These are phyloP conservation scores for Sextonia rubra DNA, from an alignment of 164 flowering plant genomes.

Conservation along the genomic window DNA sequence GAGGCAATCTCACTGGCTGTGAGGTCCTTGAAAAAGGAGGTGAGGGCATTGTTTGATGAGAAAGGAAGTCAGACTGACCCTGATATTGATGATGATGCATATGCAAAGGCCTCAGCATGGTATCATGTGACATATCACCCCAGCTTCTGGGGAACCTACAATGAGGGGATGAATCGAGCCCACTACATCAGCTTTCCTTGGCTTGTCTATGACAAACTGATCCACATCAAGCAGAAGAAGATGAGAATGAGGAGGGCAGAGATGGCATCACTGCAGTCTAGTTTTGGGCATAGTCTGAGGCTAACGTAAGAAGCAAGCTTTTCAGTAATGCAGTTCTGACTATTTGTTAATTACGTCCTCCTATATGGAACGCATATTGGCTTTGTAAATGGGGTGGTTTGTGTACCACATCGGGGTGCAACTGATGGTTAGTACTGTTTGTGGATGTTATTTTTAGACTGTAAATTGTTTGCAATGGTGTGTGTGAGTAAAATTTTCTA, in stretches of 20 bases:
- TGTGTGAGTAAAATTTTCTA: not conserved
- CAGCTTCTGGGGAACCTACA: constrained; percentile 50
- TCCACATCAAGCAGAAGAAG: constrained; percentile 51
- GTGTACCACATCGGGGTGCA: not conserved
- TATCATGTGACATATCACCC: constrained; percentile 81
- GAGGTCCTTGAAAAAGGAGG: constrained; percentile 66
- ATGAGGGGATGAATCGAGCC: constrained; percentile 50
- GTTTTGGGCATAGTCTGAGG: not conserved
- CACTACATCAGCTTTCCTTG: constrained; percentile 85
- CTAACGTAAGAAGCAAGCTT: not conserved
- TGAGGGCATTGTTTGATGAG: constrained; percentile 52
- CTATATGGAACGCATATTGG: not conserved
- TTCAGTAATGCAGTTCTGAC: not conserved
- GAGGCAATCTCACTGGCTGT: constrained; percentile 60
- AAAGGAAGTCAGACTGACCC: constrained; percentile 14
- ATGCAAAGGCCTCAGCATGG: constrained; percentile 88
- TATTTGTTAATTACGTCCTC: not conserved
- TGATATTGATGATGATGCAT: constrained; percentile 20
- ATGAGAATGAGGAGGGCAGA: not conserved
- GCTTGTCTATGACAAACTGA: constrained; percentile 70
- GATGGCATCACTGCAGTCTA: not conserved
- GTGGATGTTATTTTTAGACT: not conserved
- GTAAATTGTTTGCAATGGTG: not conserved
- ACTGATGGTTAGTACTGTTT: not conserved
- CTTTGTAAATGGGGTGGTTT: not conserved